Percentiles rank a stretch among this genome's conserved stretches.
Evolutionary conservation across 2,329 filamentous ascomycete species (phyloP).

Genomic region (Trichoderma polysporum): DNA sequence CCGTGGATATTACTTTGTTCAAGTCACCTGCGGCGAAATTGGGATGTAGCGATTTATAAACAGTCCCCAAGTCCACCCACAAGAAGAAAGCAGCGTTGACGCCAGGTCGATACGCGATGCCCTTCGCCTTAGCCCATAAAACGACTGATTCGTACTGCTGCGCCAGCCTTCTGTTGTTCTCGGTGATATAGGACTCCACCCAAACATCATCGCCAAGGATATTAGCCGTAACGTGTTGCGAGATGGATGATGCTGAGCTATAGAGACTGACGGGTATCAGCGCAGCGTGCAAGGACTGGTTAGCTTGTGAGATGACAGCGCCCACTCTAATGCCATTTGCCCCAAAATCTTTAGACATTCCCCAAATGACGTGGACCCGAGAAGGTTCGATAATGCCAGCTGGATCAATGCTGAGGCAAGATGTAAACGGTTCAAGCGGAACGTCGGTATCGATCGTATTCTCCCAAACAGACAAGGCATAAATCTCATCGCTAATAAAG

Average conservation of each 20-base stretch:
- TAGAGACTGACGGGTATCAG: constrained; percentile 41
- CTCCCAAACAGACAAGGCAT: constrained; percentile 52
- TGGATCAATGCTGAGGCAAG: constrained; percentile 45
- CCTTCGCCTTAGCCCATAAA: constrained; percentile 37
- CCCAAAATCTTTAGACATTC: constrained; percentile 54
- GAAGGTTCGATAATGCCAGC: constrained; percentile 45
- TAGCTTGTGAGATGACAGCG: constrained; percentile 47
- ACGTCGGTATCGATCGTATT: constrained; percentile 35
- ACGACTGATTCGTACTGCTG: constrained; percentile 40
- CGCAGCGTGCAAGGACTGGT: constrained; percentile 39
- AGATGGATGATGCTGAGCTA: constrained; percentile 44
- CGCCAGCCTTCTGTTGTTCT: constrained; percentile 43
- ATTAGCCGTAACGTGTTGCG: constrained; percentile 41
- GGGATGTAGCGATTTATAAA: constrained; percentile 27
- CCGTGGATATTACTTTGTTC: constrained; percentile 28
- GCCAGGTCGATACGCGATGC: constrained; percentile 45
- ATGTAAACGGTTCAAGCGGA: constrained; percentile 41
- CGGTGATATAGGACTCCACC: constrained; percentile 42
- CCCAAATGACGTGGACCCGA: constrained; percentile 51
- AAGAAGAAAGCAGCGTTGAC: constrained; percentile 56
- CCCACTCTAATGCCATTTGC: constrained; percentile 55
- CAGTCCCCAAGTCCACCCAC: constrained; percentile 48
- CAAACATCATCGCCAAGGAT: constrained; percentile 45
- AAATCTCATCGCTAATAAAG: constrained; percentile 50
- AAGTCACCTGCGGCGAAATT: constrained; percentile 25